Percentiles rank a stretch among this genome's conserved stretches.
phyloP scores from a whole-genome alignment of 805 yeast genomes.

The Lachancea quebecensis region DNA sequence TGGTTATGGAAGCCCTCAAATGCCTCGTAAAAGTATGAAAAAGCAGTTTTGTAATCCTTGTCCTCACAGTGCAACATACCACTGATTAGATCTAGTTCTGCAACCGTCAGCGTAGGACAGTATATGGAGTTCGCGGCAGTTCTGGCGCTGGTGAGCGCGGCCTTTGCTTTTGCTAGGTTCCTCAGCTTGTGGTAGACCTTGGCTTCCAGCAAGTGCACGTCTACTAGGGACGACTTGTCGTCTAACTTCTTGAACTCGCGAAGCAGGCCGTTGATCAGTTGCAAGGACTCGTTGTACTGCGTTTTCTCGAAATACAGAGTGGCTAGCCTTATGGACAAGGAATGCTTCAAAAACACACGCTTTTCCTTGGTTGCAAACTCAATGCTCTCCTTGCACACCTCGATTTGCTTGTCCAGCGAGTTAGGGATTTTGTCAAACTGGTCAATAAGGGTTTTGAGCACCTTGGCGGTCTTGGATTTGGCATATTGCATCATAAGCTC shows the following conservation, averaged over 20 bases:
- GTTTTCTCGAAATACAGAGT: conserved; percentile 62
- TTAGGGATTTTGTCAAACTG: conserved; percentile 57
- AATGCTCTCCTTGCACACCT: conserved; percentile 68
- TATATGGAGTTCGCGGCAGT: conserved; percentile 96
- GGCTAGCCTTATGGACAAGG: conserved; percentile 77
- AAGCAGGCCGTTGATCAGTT: conserved; percentile 63
- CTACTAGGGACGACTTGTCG: conserved; percentile 91
- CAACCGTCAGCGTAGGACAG: conserved; percentile 89
- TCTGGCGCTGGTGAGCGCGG: conserved; percentile 89
- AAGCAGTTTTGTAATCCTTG: conserved; percentile 93
- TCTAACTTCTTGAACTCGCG: conserved; percentile 88
- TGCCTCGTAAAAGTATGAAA: conserved; percentile 89
- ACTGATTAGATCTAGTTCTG: conserved; percentile 90
- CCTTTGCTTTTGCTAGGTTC: conserved; percentile 84
- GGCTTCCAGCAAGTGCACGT: conserved; percentile 87
- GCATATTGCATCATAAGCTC: conserved; percentile 72
- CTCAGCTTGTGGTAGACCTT: conserved; percentile 86
- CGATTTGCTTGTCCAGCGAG: conserved; percentile 62
- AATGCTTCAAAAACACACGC: conserved; percentile 82
- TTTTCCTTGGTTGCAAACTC: conserved; percentile 82
- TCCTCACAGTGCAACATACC: conserved; percentile 96
- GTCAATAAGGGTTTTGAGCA: conserved; percentile 76
- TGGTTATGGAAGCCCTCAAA: conserved; percentile 76
- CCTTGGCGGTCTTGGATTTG: conserved; percentile 91
- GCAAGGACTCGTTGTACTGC: conserved; percentile 60